Base-by-base conservation (phyloP, 495 filamentous ascomycete species). In the Hypoxylon rickii region DNA sequence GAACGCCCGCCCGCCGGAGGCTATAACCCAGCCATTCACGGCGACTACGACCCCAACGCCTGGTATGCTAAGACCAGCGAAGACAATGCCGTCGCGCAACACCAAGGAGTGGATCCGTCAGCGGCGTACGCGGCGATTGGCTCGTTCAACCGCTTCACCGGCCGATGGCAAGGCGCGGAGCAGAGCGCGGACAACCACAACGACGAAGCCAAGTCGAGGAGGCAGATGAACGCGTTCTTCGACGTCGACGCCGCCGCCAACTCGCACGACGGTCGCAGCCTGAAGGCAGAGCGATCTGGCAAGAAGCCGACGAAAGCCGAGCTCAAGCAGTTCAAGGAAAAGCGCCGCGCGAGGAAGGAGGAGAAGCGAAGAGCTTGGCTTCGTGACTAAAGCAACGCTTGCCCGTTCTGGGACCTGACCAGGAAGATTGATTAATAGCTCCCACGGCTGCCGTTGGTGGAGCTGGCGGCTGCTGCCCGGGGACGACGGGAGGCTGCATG, bases 171-270 rank as follows among this genome's bases (percentile, higher is more conserved):
- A 73, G 76, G 85, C 54, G 85, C 74, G 3, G 86, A 95, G 1
- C 71, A 72, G 55, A 70, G 68, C 22, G 51, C 67, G 0, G 75
- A 77, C 12, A 70, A 71, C n/a, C 86, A 89, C 77, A 89, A 87
- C 60, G 94, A 97, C 65, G 92, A 94, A 70, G 89, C 90, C 58
- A 96, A 96, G 79, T 84, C 84, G 34, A 81, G 77, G 48, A 79
- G 95, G 39, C 94, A 97, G 77, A 89, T 97, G 89, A 87, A 86
- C 66, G 90, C 92, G 7, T 98, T 86, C 73, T 98, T 96, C 66
- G 95, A 97, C 65, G 94, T 97, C n/a, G 94, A 97, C 74, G 89
- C 92, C 8, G 93, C 92, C 16, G 95, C 95, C 1, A 97, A 97
- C 67, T 85, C 81, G 56, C 94, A 98, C 61, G 88, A 96, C 64